phyloP scores from a whole-genome alignment of 2,329 filamentous ascomycete species.

The Ascochyta rabiei region DNA sequence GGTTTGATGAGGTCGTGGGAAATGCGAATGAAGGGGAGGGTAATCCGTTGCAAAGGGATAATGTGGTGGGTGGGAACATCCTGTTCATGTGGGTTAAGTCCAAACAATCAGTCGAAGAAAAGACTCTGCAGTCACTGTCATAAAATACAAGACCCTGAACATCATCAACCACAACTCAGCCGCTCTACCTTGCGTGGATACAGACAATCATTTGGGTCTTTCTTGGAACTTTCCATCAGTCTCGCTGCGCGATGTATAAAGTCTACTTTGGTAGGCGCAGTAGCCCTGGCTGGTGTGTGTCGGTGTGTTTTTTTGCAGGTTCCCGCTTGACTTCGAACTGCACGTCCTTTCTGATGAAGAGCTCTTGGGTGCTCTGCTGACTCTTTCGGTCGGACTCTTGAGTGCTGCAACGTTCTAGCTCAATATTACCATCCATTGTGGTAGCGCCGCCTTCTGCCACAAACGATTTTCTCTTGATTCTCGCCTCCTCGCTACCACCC shows the following conservation, averaged over 20 bases:
- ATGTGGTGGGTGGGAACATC: constrained; percentile 10
- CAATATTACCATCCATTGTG: not conserved
- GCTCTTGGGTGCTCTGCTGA: constrained; percentile 30
- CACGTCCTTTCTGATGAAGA: constrained; percentile 32
- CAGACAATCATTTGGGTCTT: too few relatives aligned
- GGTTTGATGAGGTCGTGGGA: too few relatives aligned
- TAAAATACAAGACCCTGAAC: too few relatives aligned
- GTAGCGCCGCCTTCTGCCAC: too few relatives aligned
- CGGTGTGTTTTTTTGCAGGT: not conserved
- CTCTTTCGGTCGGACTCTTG: constrained; percentile 22
- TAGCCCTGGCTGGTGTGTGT: not conserved
- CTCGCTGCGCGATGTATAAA: too few relatives aligned
- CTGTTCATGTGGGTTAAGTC: constrained; percentile 39
- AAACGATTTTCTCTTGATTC: not conserved
- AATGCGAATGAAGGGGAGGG: too few relatives aligned
- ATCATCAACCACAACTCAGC: too few relatives aligned
- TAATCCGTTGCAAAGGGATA: too few relatives aligned
- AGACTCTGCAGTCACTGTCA: too few relatives aligned
- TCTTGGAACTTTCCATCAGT: too few relatives aligned
- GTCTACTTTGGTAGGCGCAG: not conserved
- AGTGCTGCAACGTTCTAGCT: constrained; percentile 10
- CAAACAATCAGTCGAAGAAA: too few relatives aligned
- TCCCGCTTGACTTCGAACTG: constrained; percentile 25
- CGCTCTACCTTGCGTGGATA: too few relatives aligned
- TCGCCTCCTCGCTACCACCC: not conserved